Base-by-base conservation (phyloP, 345 rosid species). In the Angophora floribunda region DNA sequence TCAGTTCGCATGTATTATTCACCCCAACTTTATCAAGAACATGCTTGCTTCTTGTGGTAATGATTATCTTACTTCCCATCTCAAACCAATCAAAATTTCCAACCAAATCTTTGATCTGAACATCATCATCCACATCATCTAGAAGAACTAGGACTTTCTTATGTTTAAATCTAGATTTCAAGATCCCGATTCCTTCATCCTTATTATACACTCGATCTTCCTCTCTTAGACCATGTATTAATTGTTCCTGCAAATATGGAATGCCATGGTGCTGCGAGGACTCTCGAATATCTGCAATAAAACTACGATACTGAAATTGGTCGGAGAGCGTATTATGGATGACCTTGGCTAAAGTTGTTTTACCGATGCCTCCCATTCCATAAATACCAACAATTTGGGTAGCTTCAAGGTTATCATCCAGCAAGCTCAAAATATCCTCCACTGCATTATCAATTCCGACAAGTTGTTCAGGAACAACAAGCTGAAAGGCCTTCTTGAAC, bases 131-230 rank as follows among this genome's bases (percentile, higher is more conserved):
- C 26, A 88, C 87, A 14, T 88, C 87, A 55, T 88, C 89, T 55
- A 88, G 87, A 32, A 88, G 70, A 61, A 88, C 17, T 11, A 84
- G 44, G 21, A 88, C 86, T 51, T 88, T 88, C 80, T 84, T 70
- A 19, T 24, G 0, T 13, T 51, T n/a, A 50, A 82, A 84, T 16
- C 55, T 88, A 4, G 22, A 4, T 21, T 4, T 2, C 47, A 88
- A 30, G 3, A 84, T 17, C 15, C 17, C 3, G 6, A 45, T 45
- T 49, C 51, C 52, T 4, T 80, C 78, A n/a, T 51, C 59, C 2
- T 0, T 16, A 24, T 50, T 30, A 9, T 19, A 30, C 44, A 5
- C 47, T 24, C 0, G 7, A 0, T 30, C 65, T 7, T 1, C 4
- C 79, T 6, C n/a, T 51, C 32, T 6, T 13, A 44, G 32, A 17